These are phyloP conservation scores for Pseudomicrostroma phylloplanum DNA, from an alignment of 1,284 basidiomycete species.

Conservation along the genomic window DNA sequence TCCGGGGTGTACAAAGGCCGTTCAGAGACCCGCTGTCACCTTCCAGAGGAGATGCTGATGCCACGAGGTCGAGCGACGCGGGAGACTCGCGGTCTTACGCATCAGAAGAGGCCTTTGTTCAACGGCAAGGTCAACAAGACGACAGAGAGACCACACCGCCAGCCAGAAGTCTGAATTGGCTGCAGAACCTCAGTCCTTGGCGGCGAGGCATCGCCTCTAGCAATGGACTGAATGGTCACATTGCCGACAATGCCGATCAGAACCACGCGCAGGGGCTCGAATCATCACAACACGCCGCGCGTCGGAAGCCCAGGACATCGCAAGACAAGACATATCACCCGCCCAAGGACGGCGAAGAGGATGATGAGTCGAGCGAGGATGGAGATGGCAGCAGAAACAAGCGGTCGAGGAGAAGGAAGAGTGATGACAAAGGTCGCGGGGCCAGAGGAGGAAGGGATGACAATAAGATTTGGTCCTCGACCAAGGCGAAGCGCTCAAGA, in stretches of 20 bases:
- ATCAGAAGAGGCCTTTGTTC: constrained; percentile 7
- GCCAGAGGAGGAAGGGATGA: constrained; percentile 13
- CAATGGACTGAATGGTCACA: background rate
- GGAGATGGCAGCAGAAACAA: background rate
- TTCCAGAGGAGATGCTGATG: constrained; percentile 1
- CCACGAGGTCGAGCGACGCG: constrained; percentile 11
- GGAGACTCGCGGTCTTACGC: constrained; percentile 11
- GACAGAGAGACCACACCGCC: background rate
- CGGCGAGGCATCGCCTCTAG: background rate
- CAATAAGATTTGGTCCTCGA: constrained; percentile 14
- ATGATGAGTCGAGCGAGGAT: constrained; percentile 3
- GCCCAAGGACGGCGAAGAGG: background rate
- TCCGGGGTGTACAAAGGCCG: constrained; percentile 13
- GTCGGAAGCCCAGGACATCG: background rate
- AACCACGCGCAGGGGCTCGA: no score
- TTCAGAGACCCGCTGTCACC: constrained; percentile 10
- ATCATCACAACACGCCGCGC: no score
- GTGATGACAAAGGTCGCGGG: background rate
- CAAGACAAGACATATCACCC: background rate
- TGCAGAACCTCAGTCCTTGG: constrained; percentile 2
- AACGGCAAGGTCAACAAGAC: background rate
- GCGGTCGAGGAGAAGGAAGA: constrained; percentile 5
- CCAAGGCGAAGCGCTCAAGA: background rate
- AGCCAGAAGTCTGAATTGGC: background rate
- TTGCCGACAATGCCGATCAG: no score